Percentiles rank a stretch among this genome's conserved stretches.
Evolutionary conservation across 1,284 basidiomycete species (phyloP).

Genomic region (Malassezia arunalokei): DNA sequence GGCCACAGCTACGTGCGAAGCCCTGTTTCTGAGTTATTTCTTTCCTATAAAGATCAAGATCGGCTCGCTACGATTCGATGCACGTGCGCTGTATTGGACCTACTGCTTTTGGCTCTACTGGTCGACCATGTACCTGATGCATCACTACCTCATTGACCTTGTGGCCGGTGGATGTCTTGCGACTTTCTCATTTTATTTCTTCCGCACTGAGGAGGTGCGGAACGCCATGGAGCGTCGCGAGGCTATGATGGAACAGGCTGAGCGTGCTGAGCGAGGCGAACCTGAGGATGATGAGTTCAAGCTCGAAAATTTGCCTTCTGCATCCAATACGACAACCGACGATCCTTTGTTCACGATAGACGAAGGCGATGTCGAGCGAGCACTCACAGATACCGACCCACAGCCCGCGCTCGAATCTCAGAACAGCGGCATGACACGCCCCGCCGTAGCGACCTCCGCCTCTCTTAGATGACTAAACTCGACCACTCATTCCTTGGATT

Average conservation of each 20-base stretch:
- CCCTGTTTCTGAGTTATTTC: conserved; percentile 85
- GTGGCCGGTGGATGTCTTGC: conserved; percentile 84
- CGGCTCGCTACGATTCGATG: conserved; percentile 33
- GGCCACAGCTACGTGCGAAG: conserved; percentile 78
- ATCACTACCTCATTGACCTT: conserved; percentile 86
- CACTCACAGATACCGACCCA: no score
- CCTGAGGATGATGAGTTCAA: background rate
- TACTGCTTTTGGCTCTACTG: conserved; percentile 86
- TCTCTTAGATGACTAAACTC: background rate
- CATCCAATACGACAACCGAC: background rate
- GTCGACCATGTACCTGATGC: conserved; percentile 67
- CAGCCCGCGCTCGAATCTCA: background rate
- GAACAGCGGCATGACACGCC: background rate
- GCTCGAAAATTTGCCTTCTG: background rate
- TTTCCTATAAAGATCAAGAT: conserved; percentile 55
- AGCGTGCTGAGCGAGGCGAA: conserved; percentile 2
- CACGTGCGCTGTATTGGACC: conserved; percentile 58
- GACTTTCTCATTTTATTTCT: conserved; percentile 66
- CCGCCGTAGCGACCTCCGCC: background rate
- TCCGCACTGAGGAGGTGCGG: conserved; percentile 36
- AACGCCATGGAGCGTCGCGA: conserved; percentile 31
- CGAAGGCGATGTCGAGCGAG: background rate
- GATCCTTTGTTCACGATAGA: conserved; percentile 4
- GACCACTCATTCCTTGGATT: background rate
- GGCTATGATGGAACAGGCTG: conserved; percentile 7